Percentiles rank a stretch among this genome's conserved stretches.
Conservation (phyloP, 1,284 basidiomycete genomes). For the Fomitopsis pinicola region DNA sequence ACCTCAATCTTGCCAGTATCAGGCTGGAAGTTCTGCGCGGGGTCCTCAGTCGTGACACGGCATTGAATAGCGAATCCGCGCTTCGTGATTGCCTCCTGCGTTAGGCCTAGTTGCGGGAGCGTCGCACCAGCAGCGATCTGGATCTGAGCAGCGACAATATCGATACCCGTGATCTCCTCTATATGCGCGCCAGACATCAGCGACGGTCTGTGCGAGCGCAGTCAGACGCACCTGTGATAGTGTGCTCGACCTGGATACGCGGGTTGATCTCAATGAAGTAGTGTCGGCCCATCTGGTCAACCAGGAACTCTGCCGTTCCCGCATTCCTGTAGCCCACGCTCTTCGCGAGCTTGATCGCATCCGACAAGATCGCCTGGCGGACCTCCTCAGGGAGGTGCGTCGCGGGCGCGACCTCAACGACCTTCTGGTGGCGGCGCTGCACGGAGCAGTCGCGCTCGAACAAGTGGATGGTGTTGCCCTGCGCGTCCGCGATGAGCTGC, state of each 20-base stretch:
- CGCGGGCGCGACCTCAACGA: slow-evolving; percentile 98
- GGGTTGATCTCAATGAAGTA: slow-evolving; percentile 99
- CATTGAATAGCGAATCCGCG: slow-evolving; percentile 98
- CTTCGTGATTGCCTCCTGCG: slow-evolving; percentile 95
- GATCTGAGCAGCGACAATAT: slow-evolving; percentile 98
- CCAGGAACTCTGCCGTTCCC: slow-evolving; percentile 95
- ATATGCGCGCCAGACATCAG: slow-evolving; percentile 10
- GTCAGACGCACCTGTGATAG: slow-evolving; percentile 74
- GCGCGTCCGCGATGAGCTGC: slow-evolving; percentile 87
- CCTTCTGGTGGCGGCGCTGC: slow-evolving; percentile 96
- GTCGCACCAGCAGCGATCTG: slow-evolving; percentile 98
- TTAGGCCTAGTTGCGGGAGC: slow-evolving; percentile 91
- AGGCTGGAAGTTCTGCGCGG: slow-evolving; percentile 89
- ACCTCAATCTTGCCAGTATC: slow-evolving; percentile 99
- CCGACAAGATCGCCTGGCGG: slow-evolving; percentile 81
- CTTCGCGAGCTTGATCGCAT: slow-evolving; percentile 94
- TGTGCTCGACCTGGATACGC: slow-evolving; percentile 98
- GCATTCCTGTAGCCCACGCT: slow-evolving; percentile 95
- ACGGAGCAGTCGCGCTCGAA: slow-evolving; percentile 99
- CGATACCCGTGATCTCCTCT: slow-evolving; percentile 99
- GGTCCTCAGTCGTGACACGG: slow-evolving; percentile 99
- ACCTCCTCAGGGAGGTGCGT: slow-evolving; percentile 90
- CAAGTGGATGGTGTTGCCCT: slow-evolving; percentile 94
- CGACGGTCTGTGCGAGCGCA: slow-evolving; percentile 6
- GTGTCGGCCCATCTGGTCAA: slow-evolving; percentile 92